Base-by-base conservation (phyloP, 306 rosid genomes). In the barrel medic (Medicago truncatula) region DNA sequence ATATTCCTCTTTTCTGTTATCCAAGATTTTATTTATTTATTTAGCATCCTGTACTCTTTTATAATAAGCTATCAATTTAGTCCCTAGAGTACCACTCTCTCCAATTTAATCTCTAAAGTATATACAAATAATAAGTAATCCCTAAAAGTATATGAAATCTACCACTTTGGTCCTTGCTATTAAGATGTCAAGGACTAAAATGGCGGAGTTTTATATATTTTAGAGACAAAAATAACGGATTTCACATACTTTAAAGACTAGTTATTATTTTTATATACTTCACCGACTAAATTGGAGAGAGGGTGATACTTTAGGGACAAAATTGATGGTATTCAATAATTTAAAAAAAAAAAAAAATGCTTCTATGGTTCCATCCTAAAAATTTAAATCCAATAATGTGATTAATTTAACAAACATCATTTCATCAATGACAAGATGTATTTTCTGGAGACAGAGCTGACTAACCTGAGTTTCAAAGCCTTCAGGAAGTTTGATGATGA, bases 381-480 rank as follows among this genome's bases (percentile, higher is more conserved):
- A 34, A 49, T 75, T 61, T 66, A 58, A 76, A 76, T 79, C 75
- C 60, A 67, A 53, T 59, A 38, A 59, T 60, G 56, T 60, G 68
- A 74, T 62, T 74, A 56, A 17, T 64, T 56, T 57, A 59, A 60
- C 58, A 20, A 23, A 8, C 61, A 9, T 18, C 12, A 54, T 17
- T 54, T 18, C 31, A 18, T 18, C 31, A 5, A 54, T 28, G 3
- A 54, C 41, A 65, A 41, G 70, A 59, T 50, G 79, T 40, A 71
- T 60, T 70, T 43, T 11, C 70, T 57, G 34, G 43, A 36, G 70
- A 23, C 50, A 25, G 10, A 61, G 68, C 53, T 59, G 77, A 50
- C 96, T 78, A 65, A 95, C 98, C 98, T 90, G 98, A 40, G 98
- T 92, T 58, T 95, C 97, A 69, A 85, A 95, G 21, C 97, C 96